Percentiles rank a stretch among this genome's conserved stretches.
These are phyloP conservation scores for Curvularia sp. DNA, from an alignment of 2,329 filamentous ascomycete genomes.

Conservation along the genomic window DNA sequence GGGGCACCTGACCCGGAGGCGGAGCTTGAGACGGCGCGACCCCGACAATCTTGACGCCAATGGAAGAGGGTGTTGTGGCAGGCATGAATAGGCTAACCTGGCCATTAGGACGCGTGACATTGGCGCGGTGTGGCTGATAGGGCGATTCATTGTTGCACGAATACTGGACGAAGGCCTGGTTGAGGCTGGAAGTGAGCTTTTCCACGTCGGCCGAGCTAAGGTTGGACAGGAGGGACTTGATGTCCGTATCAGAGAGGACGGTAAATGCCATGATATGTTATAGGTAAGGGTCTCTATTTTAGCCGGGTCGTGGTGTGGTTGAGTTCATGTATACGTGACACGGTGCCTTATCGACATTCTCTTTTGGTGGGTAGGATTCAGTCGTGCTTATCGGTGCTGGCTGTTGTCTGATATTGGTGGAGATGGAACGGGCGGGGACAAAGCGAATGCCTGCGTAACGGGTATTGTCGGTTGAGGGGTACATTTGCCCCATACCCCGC, in stretches of 20 bases:
- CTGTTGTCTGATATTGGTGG: not conserved
- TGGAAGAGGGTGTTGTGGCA: slow-evolving; percentile 66
- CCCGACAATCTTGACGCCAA: slow-evolving; percentile 73
- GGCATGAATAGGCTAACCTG: slow-evolving; percentile 77
- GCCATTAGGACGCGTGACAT: slow-evolving; percentile 49
- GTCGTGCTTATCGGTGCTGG: not conserved
- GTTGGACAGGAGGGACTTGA: slow-evolving; percentile 46
- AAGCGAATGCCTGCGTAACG: not conserved
- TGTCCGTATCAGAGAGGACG: slow-evolving; percentile 25
- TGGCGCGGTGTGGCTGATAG: slow-evolving; percentile 54
- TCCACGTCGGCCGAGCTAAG: slow-evolving; percentile 30
- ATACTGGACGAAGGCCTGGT: slow-evolving; percentile 41
- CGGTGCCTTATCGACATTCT: not conserved
- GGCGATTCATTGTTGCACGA: slow-evolving; percentile 31
- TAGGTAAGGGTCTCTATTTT: not conserved
- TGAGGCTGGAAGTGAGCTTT: slow-evolving; percentile 10
- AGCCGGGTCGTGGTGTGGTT: too few relatives aligned
- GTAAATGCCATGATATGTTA: slow-evolving; percentile 19
- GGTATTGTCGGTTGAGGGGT: not conserved
- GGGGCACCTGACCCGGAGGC: slow-evolving; percentile 25
- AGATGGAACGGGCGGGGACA: not conserved
- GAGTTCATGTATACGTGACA: too few relatives aligned
- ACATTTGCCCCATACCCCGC: not conserved
- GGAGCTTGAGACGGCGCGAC: slow-evolving; percentile 54
- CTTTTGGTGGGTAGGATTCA: not conserved